Evolutionary conservation across 768 basidiomycete species (phyloP), one percentile per base, ranked within the genome.

Genomic region (Lactifluus echinatus): DNA sequence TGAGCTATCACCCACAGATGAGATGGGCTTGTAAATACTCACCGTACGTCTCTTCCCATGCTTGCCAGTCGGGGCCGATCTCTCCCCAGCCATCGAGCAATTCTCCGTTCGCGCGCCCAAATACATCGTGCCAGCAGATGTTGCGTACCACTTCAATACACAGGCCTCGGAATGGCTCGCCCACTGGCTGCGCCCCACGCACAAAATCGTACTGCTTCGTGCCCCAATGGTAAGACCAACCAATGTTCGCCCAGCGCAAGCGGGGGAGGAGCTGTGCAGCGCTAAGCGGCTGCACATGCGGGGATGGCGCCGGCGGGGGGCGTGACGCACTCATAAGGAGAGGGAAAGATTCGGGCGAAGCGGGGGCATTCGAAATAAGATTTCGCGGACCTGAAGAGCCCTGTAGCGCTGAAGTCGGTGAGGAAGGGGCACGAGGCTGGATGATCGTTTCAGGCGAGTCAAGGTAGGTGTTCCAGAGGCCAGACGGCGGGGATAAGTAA

Each of bases 221-320:
- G 2, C 90, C 89, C 95, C 95, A 97, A 73, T 98, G 92, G 70
- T 99, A 99, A 51, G 81, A 89, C 83, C 89, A 89, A 10, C 95
- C 95, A 48, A 99, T 87, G 65, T 95, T 98, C 1, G 92, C 87
- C 95, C 95, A 99, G 47, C 95, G 80, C 47, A 99, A 69, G 68
- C 89, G 93, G 5, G 74, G 75, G 15, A 94, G 64, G 14, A 97
- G 78, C 26, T 78, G 71, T 0, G 79, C 79, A 2, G 81, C 72
- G 2, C 70, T 68, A 8, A 73, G 67, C 1, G 85, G 76, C 11
- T 71, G 74, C 3, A 80, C 73, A 2, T 82, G 81, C 2, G 75
- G 67, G 3, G 90, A 89, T 8, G 93, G 89, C 3, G 79, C 72
- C 3, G 80, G 76, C 4, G 80, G 79, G 4, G 75, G 81, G 67